Conservation (phyloP, 257 asterid species). For the Solanum pimpinellifolium region DNA sequence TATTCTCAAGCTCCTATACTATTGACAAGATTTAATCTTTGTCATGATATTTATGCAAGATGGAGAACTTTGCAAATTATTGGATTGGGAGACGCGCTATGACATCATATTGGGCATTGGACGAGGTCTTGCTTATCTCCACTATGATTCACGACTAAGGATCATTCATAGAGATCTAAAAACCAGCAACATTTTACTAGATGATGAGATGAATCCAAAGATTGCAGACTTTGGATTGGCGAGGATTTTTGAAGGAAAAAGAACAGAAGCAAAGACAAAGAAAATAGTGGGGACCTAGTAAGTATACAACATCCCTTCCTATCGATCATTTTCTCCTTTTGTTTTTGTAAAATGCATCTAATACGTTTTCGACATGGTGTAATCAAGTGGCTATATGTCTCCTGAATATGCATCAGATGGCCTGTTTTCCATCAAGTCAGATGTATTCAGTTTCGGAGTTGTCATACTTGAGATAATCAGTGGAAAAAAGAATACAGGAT, state of each 20-base stretch:
- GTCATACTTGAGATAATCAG: slow-evolving; percentile 9
- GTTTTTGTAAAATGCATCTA: not conserved
- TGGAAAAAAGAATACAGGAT: slow-evolving; percentile 8
- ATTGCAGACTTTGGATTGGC: slow-evolving; percentile 4
- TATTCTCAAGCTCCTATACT: not conserved
- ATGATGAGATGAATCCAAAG: not conserved
- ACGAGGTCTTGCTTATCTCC: not conserved
- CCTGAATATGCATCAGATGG: slow-evolving; percentile 15
- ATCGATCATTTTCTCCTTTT: not conserved
- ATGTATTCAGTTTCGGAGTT: slow-evolving; percentile 16
- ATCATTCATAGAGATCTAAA: not conserved
- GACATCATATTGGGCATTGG: slow-evolving; percentile 1
- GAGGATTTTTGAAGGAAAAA: not conserved
- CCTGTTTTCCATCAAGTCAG: slow-evolving; percentile 6
- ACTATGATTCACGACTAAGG: not conserved
- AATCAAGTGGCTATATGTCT: slow-evolving; percentile 10
- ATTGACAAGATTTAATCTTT: no score
- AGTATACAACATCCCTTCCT: not conserved
- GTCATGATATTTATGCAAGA: not conserved
- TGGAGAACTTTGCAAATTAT: not conserved
- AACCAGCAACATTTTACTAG: not conserved
- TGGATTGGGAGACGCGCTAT: not conserved
- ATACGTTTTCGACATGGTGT: not conserved
- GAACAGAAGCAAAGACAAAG: not conserved
- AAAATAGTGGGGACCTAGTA: slow-evolving; percentile 2